These are phyloP conservation scores for Phytophthora macrochlamydospora DNA, from an alignment of 352 stramenopile species.

Conservation along the genomic window DNA sequence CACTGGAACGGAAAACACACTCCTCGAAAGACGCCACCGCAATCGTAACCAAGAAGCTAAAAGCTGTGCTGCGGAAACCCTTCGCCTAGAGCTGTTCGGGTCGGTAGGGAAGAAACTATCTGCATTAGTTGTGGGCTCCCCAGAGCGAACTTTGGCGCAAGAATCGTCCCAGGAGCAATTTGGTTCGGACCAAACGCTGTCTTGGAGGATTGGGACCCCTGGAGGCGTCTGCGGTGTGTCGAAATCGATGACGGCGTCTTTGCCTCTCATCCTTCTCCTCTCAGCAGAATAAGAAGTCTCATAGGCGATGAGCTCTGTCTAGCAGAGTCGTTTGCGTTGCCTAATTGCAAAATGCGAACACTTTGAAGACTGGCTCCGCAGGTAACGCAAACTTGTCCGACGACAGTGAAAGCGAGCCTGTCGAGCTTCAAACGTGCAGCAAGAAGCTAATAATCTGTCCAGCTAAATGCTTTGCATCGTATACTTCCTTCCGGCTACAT, in stretches of 20 bases:
- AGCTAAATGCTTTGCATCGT: not conserved
- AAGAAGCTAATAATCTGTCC: constrained; percentile 13
- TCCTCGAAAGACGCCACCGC: constrained; percentile 23
- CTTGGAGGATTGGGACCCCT: constrained; percentile 17
- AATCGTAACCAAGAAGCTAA: constrained; percentile 19
- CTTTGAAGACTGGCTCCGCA: not conserved
- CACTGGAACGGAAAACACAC: constrained; percentile 30
- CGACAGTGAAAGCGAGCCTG: constrained; percentile 10
- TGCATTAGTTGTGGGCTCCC: constrained; percentile 6
- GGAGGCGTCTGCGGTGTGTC: not conserved
- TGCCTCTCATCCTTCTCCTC: constrained; percentile 11
- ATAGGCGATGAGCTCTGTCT: constrained; percentile 9
- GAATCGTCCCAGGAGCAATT: constrained; percentile 18
- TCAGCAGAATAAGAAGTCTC: constrained; percentile 12
- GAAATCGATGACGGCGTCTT: not conserved
- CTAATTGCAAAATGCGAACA: constrained; percentile 7
- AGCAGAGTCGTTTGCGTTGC: not conserved
- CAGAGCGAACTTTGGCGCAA: not conserved
- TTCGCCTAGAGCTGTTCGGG: not conserved
- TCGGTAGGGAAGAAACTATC: not conserved
- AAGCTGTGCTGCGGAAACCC: not conserved
- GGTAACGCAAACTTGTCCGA: constrained; percentile 4
- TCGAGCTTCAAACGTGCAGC: constrained; percentile 5
- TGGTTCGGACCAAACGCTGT: constrained; percentile 24
- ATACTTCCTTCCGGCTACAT: too few relatives aligned